phyloP scores from a whole-genome alignment of 2,329 filamentous ascomycete genomes.

The Epichloe baconii region DNA sequence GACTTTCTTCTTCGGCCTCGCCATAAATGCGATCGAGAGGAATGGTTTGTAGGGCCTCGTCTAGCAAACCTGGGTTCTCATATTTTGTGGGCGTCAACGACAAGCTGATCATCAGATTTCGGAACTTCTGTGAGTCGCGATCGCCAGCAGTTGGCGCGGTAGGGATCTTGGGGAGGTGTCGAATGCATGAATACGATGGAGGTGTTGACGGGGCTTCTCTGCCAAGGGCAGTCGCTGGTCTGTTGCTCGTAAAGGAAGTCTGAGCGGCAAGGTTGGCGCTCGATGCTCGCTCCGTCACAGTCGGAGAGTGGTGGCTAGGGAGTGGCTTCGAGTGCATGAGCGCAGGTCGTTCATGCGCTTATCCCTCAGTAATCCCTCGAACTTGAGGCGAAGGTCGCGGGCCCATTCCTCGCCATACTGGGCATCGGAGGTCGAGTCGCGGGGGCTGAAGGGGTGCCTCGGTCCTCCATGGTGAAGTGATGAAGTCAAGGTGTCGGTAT shows the following conservation, averaged over 20 bases:
- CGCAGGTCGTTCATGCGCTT: conserved; percentile 73
- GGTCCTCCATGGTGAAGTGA: conserved; percentile 24
- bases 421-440: conserved; percentile 13
- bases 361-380: conserved; percentile 75
- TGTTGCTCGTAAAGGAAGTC: conserved; percentile 24
- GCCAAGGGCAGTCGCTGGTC: conserved; percentile 34
- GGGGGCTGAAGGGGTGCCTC: conserved; percentile 21
- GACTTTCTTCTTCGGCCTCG: conserved; percentile 86
- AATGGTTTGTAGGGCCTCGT: conserved; percentile 78
- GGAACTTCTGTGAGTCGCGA: conserved; percentile 57
- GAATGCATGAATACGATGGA: conserved; percentile 34
- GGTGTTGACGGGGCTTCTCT: conserved; percentile 21
- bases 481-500: neutral
- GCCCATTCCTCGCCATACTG: conserved; percentile 63
- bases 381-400: conserved; percentile 65
- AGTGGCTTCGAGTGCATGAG: conserved; percentile 39
- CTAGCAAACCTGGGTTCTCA: conserved; percentile 87
- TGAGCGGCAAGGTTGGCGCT: conserved; percentile 32
- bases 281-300: conserved; percentile 35
- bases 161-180: conserved; percentile 46
- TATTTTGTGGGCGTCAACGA: conserved; percentile 86
- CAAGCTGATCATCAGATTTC: conserved; percentile 71
- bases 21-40: conserved; percentile 84
- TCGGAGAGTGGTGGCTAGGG: conserved; percentile 49
- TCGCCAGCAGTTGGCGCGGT: conserved; percentile 57